A percentile compares a stretch with the other conserved stretches of the same genome.
phyloP scores from a whole-genome alignment of 208 protist genomes.

The Leishmania gerbilli region DNA sequence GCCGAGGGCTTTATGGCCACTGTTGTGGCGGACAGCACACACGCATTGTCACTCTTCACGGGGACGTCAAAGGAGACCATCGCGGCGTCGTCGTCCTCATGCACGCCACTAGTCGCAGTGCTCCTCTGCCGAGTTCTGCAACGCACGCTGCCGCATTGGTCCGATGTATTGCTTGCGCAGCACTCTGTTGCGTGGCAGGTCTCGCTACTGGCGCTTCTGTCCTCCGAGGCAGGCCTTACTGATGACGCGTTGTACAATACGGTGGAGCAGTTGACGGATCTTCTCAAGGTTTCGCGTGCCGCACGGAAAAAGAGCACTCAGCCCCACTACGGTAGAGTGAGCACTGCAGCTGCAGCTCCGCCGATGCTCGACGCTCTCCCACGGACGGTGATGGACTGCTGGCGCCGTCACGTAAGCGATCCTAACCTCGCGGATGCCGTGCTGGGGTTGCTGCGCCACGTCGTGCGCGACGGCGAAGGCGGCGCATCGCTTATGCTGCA shows the following conservation, averaged over 20 bases:
- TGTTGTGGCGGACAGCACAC: constrained; percentile 8
- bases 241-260: constrained; percentile 23
- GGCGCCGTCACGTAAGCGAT: constrained; percentile 62
- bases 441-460: constrained; percentile 32
- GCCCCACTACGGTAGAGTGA: background rate
- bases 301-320: background rate
- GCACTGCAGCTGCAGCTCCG: background rate
- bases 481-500: constrained; percentile 22
- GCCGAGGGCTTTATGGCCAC: constrained; percentile 3
- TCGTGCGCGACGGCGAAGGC: constrained; percentile 14
- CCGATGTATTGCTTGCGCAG: constrained; percentile 14
- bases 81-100: constrained; percentile 29
- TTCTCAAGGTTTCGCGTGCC: constrained; percentile 10
- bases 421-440: constrained; percentile 65
- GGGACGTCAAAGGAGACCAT: background rate
- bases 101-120: constrained; percentile 39
- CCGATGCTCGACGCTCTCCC: constrained; percentile 13
- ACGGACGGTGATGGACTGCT: constrained; percentile 49
- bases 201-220: constrained; percentile 23
- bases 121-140: constrained; percentile 29
- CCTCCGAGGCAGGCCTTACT: constrained; percentile 14
- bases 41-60: constrained; percentile 11
- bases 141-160: constrained; percentile 19
- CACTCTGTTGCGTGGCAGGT: constrained; percentile 15
- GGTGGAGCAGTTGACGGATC: constrained; percentile 25